These are phyloP conservation scores for Sinapis alba DNA, from an alignment of 441 rosid genomes.

Conservation along the genomic window DNA sequence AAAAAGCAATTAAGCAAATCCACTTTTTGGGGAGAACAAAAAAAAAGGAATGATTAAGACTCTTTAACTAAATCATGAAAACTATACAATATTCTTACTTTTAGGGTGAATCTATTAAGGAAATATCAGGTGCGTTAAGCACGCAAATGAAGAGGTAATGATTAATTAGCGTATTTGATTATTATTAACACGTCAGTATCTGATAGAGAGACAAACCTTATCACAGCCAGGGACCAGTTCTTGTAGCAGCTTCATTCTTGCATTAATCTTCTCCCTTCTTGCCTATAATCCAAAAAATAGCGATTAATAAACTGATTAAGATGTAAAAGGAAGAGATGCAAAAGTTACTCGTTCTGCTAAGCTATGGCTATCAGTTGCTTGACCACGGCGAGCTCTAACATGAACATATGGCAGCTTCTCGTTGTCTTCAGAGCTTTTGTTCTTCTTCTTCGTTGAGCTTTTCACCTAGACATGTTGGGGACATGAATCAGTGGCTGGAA, in stretches of 20 bases:
- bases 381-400: conserved; percentile 98
- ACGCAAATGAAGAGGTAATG: conserved; percentile 40
- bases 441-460: conserved; percentile 84
- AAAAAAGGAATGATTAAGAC: background rate
- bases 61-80: conserved; percentile 5
- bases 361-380: conserved; percentile 99
- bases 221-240: conserved; percentile 78
- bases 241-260: conserved; percentile 70
- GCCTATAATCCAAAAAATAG: conserved; percentile 47
- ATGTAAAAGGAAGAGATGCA: background rate
- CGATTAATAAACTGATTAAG: conserved; percentile 20
- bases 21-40: conserved; percentile 16
- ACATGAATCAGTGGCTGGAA: background rate
- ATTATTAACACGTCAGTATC: conserved; percentile 19
- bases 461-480: conserved; percentile 48
- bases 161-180: conserved; percentile 43
- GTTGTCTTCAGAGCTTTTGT: conserved; percentile 61
- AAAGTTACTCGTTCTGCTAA: conserved; percentile 88
- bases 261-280: conserved; percentile 70
- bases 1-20: conserved; percentile 32
- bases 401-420: conserved; percentile 93
- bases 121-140: conserved; percentile 37
- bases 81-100: conserved; percentile 28
- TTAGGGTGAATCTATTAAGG: conserved; percentile 30
- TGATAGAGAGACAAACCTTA: conserved; percentile 43